phyloP scores from a whole-genome alignment of 2,329 filamentous ascomycete genomes.

The Conoideocrella luteorostrata region DNA sequence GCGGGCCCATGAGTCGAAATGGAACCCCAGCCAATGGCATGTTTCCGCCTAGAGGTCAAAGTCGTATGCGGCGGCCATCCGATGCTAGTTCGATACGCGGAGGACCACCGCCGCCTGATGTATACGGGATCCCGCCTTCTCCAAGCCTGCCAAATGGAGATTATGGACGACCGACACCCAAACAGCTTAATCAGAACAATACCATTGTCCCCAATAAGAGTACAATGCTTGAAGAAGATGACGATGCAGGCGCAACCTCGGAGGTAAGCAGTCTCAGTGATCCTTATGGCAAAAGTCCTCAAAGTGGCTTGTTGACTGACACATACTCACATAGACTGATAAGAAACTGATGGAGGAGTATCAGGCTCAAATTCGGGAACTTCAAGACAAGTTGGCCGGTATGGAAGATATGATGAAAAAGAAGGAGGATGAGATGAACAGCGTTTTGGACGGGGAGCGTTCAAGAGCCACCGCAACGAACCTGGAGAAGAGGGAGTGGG shows the following conservation, averaged over 20 bases:
- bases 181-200: constrained; percentile 82
- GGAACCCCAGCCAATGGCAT: constrained; percentile 54
- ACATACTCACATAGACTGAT: constrained; percentile 44
- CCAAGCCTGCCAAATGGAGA: constrained; percentile 55
- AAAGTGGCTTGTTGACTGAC: constrained; percentile 6
- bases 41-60: constrained; percentile 44
- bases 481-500: constrained; percentile 65
- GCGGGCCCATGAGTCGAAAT: constrained; percentile 50
- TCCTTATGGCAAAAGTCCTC: no score
- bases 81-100: constrained; percentile 56
- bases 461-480: constrained; percentile 44
- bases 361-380: constrained; percentile 65
- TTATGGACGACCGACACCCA: constrained; percentile 71
- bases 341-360: constrained; percentile 73
- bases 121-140: constrained; percentile 52
- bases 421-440: constrained; percentile 65
- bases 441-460: constrained; percentile 53
- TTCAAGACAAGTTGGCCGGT: constrained; percentile 66
- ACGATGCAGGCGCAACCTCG: constrained; percentile 45
- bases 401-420: constrained; percentile 64
- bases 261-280: constrained; percentile 29
- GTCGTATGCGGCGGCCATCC: constrained; percentile 50
- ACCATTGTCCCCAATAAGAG: constrained; percentile 98
- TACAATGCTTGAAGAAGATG: constrained; percentile 93
- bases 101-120: constrained; percentile 31